Evolutionary conservation across 2,329 filamentous ascomycete species (phyloP).

Genomic region (Stachybotrys chlorohalonatus): DNA sequence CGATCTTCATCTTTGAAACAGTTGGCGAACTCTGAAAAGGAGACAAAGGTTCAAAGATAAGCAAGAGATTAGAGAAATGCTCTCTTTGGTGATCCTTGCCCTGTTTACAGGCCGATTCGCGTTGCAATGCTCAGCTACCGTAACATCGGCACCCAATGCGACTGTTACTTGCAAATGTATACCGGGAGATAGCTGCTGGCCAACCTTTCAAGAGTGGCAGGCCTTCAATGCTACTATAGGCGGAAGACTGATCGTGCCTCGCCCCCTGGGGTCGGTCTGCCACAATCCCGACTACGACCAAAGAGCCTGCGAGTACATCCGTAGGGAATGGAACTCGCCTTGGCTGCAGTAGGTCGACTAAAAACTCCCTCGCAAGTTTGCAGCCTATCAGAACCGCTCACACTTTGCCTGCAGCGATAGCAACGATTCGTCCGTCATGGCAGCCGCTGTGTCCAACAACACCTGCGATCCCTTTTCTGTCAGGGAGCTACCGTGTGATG

Average conservation of each 20-base stretch:
- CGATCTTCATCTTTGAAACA: too few species aligned
- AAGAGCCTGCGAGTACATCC: slow-evolving; percentile 26
- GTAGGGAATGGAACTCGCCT: slow-evolving; percentile 2
- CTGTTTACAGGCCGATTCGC: too few species aligned
- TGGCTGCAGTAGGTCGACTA: background rate
- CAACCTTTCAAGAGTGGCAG: slow-evolving; percentile 7
- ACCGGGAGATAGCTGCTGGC: slow-evolving; percentile 13
- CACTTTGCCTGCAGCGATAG: slow-evolving; percentile 20
- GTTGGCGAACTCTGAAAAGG: too few species aligned
- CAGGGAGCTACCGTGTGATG: slow-evolving; percentile 25
- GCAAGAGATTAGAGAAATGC: too few species aligned
- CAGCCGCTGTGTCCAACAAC: slow-evolving; percentile 25
- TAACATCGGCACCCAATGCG: too few species aligned
- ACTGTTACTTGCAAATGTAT: background rate
- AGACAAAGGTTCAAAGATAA: too few species aligned
- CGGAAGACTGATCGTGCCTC: slow-evolving; percentile 34
- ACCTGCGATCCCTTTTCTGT: slow-evolving; percentile 28
- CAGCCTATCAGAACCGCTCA: too few species aligned
- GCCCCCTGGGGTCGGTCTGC: slow-evolving; percentile 41
- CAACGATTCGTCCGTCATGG: slow-evolving; percentile 26
- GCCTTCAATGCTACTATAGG: slow-evolving; percentile 7
- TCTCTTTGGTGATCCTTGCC: too few species aligned
- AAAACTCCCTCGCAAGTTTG: background rate
- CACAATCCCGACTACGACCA: slow-evolving; percentile 34
- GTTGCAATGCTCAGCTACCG: too few species aligned